Base-by-base conservation (phyloP, 176 grass and related monocot species). In the Triticum urartu region DNA sequence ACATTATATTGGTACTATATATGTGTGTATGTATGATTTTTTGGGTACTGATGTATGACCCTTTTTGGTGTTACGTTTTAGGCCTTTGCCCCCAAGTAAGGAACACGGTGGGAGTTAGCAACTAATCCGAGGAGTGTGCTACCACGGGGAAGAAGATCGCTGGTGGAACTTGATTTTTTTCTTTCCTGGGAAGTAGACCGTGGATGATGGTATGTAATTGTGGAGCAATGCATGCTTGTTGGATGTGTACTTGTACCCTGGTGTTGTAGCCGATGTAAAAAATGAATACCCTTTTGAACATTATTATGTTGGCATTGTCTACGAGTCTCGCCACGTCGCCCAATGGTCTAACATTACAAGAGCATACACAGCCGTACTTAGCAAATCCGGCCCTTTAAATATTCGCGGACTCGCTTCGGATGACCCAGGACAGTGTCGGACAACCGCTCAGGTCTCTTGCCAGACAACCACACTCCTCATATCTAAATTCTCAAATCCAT, bases 41-140 rank as follows among this genome's bases (percentile, higher is more conserved):
- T 35, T 59, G 30, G 24, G 58, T 59, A 66, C 60, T 89, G 7
- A 92, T 42, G 25, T 14, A 26, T 64, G 54, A 68, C 64, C 69
- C 79, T 38, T 75, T 72, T 11, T 21, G 73, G 12, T 36, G 38
- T 32, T 32, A 28, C 9, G 9, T 64, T 87, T 20, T 69, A 96
- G 94, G 97, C 94, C 38, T 99, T 99, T 88, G 89, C 68, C 52
- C 86, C 94, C 25, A 96, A 96, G 88, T 99, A 83, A 99, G 81
- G 85, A 50, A 9, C 24, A 14, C 22, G 21, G 64, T 77, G 70
- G 70, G 39, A 81, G 38, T 64, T 81, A 32, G 50, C 68, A 21
- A 77, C 74, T 56, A 77, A 17, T 76, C 79, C 12, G 45, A 89
- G 61, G 72, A 50, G 35, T 36, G 10, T 63, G 76, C 21, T 39